These are phyloP conservation scores for Polytolypa hystricis DNA, from an alignment of 2,329 filamentous ascomycete species.

Conservation along the genomic window DNA sequence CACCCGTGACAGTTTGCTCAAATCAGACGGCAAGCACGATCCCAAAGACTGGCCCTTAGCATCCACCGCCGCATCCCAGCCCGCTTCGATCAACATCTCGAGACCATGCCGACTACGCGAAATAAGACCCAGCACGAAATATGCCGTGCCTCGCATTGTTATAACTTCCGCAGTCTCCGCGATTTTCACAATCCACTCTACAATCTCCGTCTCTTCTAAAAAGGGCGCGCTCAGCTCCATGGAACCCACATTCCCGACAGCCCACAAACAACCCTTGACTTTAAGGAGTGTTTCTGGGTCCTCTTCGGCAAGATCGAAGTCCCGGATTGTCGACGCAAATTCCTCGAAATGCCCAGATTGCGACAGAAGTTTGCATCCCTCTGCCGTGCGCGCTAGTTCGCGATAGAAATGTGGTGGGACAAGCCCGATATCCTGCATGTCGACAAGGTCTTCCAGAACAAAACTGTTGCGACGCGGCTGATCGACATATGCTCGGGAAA, in stretches of 20 bases:
- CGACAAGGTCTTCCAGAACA: constrained; percentile 46
- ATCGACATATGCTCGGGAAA: constrained; percentile 67
- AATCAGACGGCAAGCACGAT: constrained; percentile 71
- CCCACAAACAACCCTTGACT: constrained; percentile 95
- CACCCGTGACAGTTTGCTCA: constrained; percentile 68
- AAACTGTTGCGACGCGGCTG: constrained; percentile 38
- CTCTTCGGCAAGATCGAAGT: constrained; percentile 73
- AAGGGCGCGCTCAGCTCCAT: constrained; percentile 97
- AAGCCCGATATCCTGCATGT: constrained; percentile 45
- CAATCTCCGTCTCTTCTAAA: constrained; percentile 78
- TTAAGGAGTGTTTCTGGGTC: constrained; percentile 80
- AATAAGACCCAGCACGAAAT: constrained; percentile 88
- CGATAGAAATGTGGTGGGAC: constrained; percentile 98
- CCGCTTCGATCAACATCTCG: constrained; percentile 77
- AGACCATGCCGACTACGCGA: constrained; percentile 85
- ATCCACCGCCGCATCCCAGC: constrained; percentile 88
- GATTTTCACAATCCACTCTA: constrained; percentile 76
- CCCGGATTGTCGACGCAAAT: constrained; percentile 77
- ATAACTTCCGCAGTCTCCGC: constrained; percentile 81
- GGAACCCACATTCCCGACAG: constrained; percentile 92
- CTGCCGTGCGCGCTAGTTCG: constrained; percentile 81
- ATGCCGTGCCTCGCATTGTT: constrained; percentile 87
- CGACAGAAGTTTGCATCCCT: constrained; percentile 79
- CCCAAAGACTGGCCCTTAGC: constrained; percentile 72
- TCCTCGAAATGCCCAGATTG: constrained; percentile 96